phyloP scores from a whole-genome alignment of 2,329 filamentous ascomycete genomes.

The Alternaria conjuncta region DNA sequence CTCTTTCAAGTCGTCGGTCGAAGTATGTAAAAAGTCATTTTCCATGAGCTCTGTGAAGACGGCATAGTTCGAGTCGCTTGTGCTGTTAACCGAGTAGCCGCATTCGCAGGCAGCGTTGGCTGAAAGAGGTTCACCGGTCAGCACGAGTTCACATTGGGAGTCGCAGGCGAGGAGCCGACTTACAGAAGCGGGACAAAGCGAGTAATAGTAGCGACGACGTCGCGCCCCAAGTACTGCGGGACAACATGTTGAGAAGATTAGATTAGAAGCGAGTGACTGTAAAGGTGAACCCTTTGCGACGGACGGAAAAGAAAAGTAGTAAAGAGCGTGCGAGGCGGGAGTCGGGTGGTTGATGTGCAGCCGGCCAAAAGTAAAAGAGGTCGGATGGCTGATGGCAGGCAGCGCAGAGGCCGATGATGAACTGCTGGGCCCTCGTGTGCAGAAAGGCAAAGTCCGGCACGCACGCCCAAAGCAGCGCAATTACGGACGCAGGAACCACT shows the following conservation, averaged over 20 bases:
- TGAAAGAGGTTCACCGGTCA: conserved; percentile 22
- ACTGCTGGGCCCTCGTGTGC: conserved; percentile 13
- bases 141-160: neutral
- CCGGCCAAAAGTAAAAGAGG: conserved; percentile 12
- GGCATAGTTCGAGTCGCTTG: conserved; percentile 47
- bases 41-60: conserved; percentile 75
- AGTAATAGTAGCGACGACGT: conserved; percentile 40
- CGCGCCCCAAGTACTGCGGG: conserved; percentile 27
- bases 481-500: conserved; percentile 18
- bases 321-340: conserved; percentile 22
- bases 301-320: conserved; percentile 21
- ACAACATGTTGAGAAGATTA: conserved; percentile 22
- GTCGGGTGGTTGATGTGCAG: conserved; percentile 9
- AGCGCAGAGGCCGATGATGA: conserved; percentile 13
- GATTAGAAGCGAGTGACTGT: conserved; percentile 30
- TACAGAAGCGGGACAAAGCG: conserved; percentile 40
- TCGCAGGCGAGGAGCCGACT: conserved; percentile 16
- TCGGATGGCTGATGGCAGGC: conserved; percentile 6
- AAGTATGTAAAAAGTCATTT: conserved; percentile 70
- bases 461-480: conserved; percentile 18
- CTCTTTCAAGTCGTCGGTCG: conserved; percentile 54
- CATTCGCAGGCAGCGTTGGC: conserved; percentile 69
- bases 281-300: conserved; percentile 8
- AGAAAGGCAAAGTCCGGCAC: conserved; percentile 13
- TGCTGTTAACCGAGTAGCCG: conserved; percentile 67